These are phyloP conservation scores for Pseudocercospora cruenta DNA, from an alignment of 2,329 filamentous ascomycete species.

Conservation along the genomic window DNA sequence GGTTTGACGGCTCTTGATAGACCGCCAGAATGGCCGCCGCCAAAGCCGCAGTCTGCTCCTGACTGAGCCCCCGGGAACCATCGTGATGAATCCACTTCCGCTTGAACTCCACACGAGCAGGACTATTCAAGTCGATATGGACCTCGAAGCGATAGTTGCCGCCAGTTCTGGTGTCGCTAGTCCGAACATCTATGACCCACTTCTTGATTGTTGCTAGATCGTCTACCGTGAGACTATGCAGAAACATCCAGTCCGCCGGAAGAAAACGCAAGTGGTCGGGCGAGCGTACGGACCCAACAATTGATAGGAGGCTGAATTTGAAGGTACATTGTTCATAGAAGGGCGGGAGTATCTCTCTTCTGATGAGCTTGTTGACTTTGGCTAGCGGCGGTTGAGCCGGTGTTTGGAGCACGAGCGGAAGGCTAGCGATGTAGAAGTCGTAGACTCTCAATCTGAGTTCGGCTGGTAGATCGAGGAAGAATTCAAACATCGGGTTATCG, in stretches of 20 bases:
- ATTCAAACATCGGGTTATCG: not conserved
- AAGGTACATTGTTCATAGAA: not conserved
- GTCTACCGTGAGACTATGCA: not conserved
- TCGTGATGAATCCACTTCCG: not conserved
- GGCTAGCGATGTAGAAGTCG: constrained; percentile 11
- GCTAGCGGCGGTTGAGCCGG: constrained; percentile 4
- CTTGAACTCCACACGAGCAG: not conserved
- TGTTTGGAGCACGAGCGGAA: not conserved
- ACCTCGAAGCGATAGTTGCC: not conserved
- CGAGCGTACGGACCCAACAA: no score
- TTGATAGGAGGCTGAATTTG: not conserved
- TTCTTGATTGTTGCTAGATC: not conserved
- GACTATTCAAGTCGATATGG: not conserved
- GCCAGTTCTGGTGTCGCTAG: not conserved
- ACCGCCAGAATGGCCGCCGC: not conserved
- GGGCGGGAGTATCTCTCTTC: not conserved
- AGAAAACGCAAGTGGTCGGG: not conserved
- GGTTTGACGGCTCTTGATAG: not conserved
- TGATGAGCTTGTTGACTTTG: not conserved
- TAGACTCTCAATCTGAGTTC: constrained; percentile 13
- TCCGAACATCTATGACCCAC: not conserved
- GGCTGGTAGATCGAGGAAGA: constrained; percentile 9
- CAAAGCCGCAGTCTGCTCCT: not conserved
- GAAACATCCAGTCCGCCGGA: not conserved
- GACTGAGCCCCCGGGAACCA: not conserved